These are phyloP conservation scores for Clarireedia paspali DNA, from an alignment of 2,329 filamentous ascomycete genomes.

Conservation along the genomic window DNA sequence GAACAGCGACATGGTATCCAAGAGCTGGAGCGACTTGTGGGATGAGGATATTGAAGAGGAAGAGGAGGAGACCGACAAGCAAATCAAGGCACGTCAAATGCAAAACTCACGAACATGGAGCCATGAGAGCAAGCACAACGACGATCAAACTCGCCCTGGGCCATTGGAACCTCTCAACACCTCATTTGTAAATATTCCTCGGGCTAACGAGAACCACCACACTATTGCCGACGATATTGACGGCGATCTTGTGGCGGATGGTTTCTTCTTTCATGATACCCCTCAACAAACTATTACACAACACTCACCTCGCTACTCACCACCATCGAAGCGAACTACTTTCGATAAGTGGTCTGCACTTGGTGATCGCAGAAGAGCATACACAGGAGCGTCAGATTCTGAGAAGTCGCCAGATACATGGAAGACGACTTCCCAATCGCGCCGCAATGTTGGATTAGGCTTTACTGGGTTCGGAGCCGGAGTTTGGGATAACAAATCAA, in stretches of 20 bases:
- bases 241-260: constrained; percentile 58
- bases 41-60: constrained; percentile 82
- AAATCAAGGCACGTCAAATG: constrained; percentile 49
- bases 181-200: constrained; percentile 40
- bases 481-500: constrained; percentile 28
- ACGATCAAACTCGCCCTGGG: constrained; percentile 40
- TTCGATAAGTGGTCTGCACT: constrained; percentile 87
- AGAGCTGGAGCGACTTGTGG: constrained; percentile 99
- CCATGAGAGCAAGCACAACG: constrained; percentile 44
- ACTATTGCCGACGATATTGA: constrained; percentile 44
- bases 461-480: constrained; percentile 38
- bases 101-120: constrained; percentile 74
- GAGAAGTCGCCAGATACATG: constrained; percentile 41
- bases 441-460: constrained; percentile 38
- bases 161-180: constrained; percentile 47
- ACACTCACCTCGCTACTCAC: constrained; percentile 46
- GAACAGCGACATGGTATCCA: constrained; percentile 73
- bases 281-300: constrained; percentile 30
- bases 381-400: constrained; percentile 42
- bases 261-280: constrained; percentile 64
- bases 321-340: constrained; percentile 52
- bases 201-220: constrained; percentile 33
- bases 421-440: constrained; percentile 30
- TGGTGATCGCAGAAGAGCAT: constrained; percentile 73
- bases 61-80: constrained; percentile 56